Conservation (phyloP, 345 rosid species). For the Syzygium aqueum region DNA sequence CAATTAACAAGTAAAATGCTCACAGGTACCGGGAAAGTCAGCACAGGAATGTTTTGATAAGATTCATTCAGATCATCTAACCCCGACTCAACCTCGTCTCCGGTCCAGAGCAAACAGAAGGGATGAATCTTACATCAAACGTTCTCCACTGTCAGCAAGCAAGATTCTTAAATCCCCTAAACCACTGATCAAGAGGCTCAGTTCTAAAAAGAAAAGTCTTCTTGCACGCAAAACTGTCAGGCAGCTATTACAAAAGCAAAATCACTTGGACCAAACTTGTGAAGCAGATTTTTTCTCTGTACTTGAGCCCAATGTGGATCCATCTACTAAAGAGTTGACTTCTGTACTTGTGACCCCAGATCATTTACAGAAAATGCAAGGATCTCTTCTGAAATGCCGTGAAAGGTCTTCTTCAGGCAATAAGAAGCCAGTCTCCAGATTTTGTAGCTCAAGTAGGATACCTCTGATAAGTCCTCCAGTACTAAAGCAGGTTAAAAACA, state of each 20-base stretch:
- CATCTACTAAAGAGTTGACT: slow-evolving; percentile 8
- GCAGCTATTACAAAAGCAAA: slow-evolving; percentile 54
- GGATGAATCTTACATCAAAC: slow-evolving; percentile 28
- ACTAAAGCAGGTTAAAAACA: slow-evolving; percentile 64
- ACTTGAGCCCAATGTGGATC: slow-evolving; percentile 43
- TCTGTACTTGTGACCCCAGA: slow-evolving; percentile 33
- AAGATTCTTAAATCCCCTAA: slow-evolving; percentile 43
- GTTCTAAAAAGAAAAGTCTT: slow-evolving; percentile 19
- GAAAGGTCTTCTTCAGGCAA: slow-evolving; percentile 31
- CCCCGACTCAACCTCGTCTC: slow-evolving; percentile 50
- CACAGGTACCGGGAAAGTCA: slow-evolving; percentile 75
- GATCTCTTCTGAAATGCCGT: slow-evolving; percentile 28
- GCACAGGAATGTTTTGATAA: slow-evolving; percentile 78
- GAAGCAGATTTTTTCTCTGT: slow-evolving; percentile 68
- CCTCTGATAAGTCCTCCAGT: slow-evolving; percentile 60
- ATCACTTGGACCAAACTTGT: slow-evolving; percentile 20
- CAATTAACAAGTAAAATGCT: neutral
- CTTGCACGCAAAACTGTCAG: slow-evolving; percentile 48
- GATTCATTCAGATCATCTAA: slow-evolving; percentile 43
- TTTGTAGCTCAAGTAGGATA: slow-evolving; percentile 11
- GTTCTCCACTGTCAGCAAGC: slow-evolving; percentile 55
- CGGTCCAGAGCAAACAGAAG: slow-evolving; percentile 37
- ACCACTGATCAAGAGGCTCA: slow-evolving; percentile 18
- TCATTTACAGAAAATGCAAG: slow-evolving; percentile 20
- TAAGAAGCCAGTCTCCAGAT: slow-evolving; percentile 26